phyloP scores from a whole-genome alignment of 2,329 filamentous ascomycete species.

The Juglanconis sp. region DNA sequence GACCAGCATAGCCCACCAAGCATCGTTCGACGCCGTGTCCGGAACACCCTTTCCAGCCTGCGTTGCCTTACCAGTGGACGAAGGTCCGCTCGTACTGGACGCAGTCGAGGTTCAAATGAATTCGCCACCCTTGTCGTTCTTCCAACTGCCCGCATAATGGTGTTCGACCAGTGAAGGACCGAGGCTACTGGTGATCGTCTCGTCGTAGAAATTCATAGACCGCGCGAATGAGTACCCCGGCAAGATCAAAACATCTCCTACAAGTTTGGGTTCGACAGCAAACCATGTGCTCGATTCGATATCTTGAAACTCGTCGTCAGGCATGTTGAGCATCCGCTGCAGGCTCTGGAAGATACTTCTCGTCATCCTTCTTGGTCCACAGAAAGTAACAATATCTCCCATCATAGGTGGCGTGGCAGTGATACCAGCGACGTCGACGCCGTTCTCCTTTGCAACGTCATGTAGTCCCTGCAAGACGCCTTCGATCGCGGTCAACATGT shows the following conservation, averaged over 20 bases:
- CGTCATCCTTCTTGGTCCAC: slow-evolving; percentile 2
- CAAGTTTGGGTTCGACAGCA: neutral
- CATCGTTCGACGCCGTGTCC: too few relatives aligned
- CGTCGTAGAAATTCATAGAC: slow-evolving; percentile 2
- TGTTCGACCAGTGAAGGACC: neutral
- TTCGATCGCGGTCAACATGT: slow-evolving; percentile 4
- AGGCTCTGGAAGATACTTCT: slow-evolving; percentile 3
- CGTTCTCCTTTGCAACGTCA: neutral
- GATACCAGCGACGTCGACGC: slow-evolving; percentile 1
- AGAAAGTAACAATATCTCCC: slow-evolving; percentile 4
- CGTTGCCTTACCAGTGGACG: too few relatives aligned
- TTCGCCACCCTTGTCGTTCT: slow-evolving; percentile 3
- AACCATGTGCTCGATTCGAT: neutral
- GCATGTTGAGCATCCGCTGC: neutral
- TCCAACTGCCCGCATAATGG: slow-evolving; percentile 6
- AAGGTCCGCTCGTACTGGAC: too few relatives aligned
- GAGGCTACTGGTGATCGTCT: neutral
- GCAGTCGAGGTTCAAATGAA: neutral
- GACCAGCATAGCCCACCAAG: too few relatives aligned
- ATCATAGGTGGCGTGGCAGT: slow-evolving; percentile 5
- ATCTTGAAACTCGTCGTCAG: neutral
- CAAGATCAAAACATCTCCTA: neutral
- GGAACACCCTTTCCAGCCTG: too few relatives aligned
- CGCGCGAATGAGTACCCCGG: neutral
- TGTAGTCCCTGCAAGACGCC: neutral